Conservation (phyloP, 805 yeast genomes). For the Saccharomycopsis capsularis region DNA sequence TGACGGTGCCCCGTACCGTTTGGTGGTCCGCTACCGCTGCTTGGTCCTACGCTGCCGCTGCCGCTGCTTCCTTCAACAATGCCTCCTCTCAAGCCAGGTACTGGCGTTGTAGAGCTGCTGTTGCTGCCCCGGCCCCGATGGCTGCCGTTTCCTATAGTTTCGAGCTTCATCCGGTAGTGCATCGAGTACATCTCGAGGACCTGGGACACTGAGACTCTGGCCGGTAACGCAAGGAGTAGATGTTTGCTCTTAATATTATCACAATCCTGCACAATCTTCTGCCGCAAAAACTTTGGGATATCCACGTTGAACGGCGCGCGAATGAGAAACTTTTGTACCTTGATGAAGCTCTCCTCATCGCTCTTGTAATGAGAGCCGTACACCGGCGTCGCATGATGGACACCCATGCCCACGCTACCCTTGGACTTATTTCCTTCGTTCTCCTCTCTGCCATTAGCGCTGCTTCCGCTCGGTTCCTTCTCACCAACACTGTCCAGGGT, state of each 20-base stretch:
- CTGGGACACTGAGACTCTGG: conserved; percentile 42
- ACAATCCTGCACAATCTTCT: conserved; percentile 85
- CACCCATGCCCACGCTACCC: too few species aligned
- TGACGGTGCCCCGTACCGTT: background rate
- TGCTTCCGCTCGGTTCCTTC: background rate
- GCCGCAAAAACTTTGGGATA: conserved; percentile 62
- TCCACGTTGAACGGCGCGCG: conserved; percentile 41
- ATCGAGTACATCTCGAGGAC: conserved; percentile 46
- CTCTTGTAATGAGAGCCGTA: background rate
- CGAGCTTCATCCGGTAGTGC: conserved; percentile 17
- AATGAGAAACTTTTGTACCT: conserved; percentile 22
- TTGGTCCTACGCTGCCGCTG: background rate
- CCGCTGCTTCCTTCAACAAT: background rate
- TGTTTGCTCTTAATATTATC: conserved; percentile 77
- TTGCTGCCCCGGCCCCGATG: background rate
- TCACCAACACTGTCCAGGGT: too few species aligned
- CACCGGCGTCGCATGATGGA: background rate
- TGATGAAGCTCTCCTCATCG: background rate
- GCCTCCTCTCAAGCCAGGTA: conserved; percentile 1
- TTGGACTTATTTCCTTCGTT: background rate
- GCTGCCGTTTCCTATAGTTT: background rate
- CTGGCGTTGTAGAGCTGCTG: too few species aligned
- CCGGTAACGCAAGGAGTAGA: conserved; percentile 60
- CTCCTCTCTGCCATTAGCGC: background rate
- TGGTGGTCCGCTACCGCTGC: background rate